Base-by-base conservation (phyloP, 179 eudicot genomes). In the Spergularia azorica region DNA sequence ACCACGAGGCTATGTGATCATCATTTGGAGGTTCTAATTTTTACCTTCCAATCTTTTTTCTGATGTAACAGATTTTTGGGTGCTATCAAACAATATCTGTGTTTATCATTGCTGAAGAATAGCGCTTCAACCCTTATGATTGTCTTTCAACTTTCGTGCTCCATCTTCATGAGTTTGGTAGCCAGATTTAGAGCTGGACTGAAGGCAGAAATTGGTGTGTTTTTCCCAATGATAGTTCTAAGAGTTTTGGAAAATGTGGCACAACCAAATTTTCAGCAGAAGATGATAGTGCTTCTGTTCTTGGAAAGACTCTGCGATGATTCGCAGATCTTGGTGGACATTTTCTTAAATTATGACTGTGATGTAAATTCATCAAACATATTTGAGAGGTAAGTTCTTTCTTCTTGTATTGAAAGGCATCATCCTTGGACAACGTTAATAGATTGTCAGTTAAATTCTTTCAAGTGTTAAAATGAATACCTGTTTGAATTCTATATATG, bases 201-300 rank as follows among this genome's bases (percentile, higher is more conserved):
- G 84, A 95, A 95, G 89, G 99, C 99, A 73, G 99, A 95, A 86
- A 95, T 95, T 83, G 99, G 99, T 76, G 99, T 95, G 10, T 95
- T 93, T 80, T 95, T 91, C 80, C 99, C 99, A 32, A 95, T 95
- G 99, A 95, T 95, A 57, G 97, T 95, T 76, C 97, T 95, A 16
- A 87, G 99, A 84, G 99, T 95, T 57, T 72, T 95, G 72, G 99
- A 95, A 84, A 95, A 95, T 88, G 99, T 95, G 81, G 80, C 92
- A 77, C 97, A 95, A 81, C 99, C 99, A 16, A 95, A 95, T 84
- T 91, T 90, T 76, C 99, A 93, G 90, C 99, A 95, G 86, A 95
- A 95, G 87, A 88, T 95, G 94, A 95, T 88, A 62, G 99, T 95
- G 74, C 93, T 95, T 69, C 86, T 86, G 57, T 95, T 95, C 87